Base-by-base conservation (phyloP, 768 basidiomycete species). In the Lactarius pseudohatsudake region DNA sequence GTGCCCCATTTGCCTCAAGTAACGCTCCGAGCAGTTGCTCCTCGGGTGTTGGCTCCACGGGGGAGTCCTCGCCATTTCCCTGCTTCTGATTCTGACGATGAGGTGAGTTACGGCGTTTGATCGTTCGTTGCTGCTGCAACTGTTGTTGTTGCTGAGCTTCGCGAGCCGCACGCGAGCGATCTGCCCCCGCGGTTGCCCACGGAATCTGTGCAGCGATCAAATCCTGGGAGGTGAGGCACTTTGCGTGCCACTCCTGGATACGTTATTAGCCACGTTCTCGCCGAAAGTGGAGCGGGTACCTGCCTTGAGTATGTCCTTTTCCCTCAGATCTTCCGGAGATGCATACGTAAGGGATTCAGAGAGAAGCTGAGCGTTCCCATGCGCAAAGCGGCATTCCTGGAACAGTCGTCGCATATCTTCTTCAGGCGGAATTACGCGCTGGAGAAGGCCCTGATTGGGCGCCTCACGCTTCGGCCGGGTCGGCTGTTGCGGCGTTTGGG, bases 141-240 rank as follows among this genome's bases (percentile, higher is more conserved):
- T 58, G 57, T 22, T 47, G 41, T 18, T 41, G 45, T 22, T 47
- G 45, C n/a, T 54, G 55, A 34, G 62, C 57, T 57, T 70, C 69
- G 36, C 66, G 70, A 34, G 40, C 57, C 22, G 73, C 71, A 40
- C 90, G 81, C 9, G 90, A 89, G 56, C 85, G 85, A 70, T 90
- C 89, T 1, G 94, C 94, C 16, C 88, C 85, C 1, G 92, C 87
- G 26, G 87, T 84, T 4, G 95, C 95, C 94, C 95, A 96, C 8
- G 90, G 87, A 71, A 97, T 94, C 76, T 96, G 94, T 13, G 89
- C 87, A 69, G 81, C 88, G 32, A 96, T 86, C 13, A 95, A 82
- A 67, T 94, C 94, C 75, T 94, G 92, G 2, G 92, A 94, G 3
- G 84, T 81, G 36, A 85, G 82, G 74, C 93, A 94, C 72, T 92